A percentile compares a stretch with the other conserved stretches of the same genome.
Conservation (phyloP, 2,329 filamentous ascomycete species). For the Ophiostoma fasciatum region DNA sequence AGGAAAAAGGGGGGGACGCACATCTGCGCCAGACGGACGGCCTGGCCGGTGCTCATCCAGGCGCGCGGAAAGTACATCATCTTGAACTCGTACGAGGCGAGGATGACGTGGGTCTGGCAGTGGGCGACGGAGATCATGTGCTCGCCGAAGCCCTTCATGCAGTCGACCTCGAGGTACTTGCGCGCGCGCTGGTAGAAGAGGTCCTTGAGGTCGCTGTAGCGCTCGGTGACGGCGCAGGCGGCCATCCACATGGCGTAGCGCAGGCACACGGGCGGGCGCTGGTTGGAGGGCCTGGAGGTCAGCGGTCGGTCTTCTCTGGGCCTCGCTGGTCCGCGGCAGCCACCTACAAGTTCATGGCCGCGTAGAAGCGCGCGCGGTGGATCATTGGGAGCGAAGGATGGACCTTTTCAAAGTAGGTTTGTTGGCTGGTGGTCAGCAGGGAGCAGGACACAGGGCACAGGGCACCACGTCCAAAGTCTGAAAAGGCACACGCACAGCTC, state of each 20-base stretch:
- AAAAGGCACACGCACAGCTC: constrained; percentile 52
- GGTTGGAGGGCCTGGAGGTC: constrained; percentile 48
- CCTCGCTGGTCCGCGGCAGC: too few species aligned
- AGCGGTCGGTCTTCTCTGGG: too few species aligned
- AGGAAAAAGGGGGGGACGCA: constrained; percentile 20
- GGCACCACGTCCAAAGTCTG: too few species aligned
- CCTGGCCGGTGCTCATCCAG: constrained; percentile 81
- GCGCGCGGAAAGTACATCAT: constrained; percentile 95
- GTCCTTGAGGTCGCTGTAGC: constrained; percentile 63
- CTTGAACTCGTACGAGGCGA: constrained; percentile 84
- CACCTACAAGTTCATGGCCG: constrained; percentile 66
- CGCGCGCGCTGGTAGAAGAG: constrained; percentile 81
- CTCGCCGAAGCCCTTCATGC: constrained; percentile 86
- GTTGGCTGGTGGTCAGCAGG: constrained; percentile 36
- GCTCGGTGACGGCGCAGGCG: constrained; percentile 73
- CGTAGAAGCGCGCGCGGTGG: constrained; percentile 73
- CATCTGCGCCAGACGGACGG: constrained; percentile 75
- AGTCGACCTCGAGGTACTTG: constrained; percentile 81
- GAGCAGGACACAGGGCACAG: not conserved
- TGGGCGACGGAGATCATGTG: constrained; percentile 74
- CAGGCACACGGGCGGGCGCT: constrained; percentile 73
- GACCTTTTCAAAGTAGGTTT: constrained; percentile 81
- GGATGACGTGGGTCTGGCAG: constrained; percentile 68
- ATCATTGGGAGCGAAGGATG: constrained; percentile 80
- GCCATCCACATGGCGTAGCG: constrained; percentile 95